A percentile compares a stretch with the other conserved stretches of the same genome.
These are phyloP conservation scores for Spinacia oleracea DNA, from an alignment of 179 eudicot species.

Conservation along the genomic window DNA sequence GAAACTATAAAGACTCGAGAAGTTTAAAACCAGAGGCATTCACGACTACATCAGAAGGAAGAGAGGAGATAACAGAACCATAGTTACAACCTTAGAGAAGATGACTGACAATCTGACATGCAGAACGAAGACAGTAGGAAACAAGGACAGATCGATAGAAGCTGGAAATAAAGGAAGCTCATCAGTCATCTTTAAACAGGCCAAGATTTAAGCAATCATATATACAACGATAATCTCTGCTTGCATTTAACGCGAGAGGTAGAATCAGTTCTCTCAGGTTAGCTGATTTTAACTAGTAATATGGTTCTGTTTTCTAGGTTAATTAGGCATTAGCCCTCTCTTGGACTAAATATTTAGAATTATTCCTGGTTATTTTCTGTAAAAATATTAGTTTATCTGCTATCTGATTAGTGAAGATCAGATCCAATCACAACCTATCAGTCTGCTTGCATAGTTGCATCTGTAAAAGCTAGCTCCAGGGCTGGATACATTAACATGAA, in stretches of 20 bases:
- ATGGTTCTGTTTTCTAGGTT: background rate
- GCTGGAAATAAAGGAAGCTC: background rate
- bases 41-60: conserved; percentile 9
- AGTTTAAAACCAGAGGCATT: conserved; percentile 5
- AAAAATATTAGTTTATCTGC: background rate
- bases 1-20: conserved; percentile 16
- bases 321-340: background rate
- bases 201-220: background rate
- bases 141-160: background rate
- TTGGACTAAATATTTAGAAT: background rate
- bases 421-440: background rate
- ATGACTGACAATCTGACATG: background rate
- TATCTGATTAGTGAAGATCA: background rate
- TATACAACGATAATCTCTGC: background rate
- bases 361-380: background rate
- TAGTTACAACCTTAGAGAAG: background rate
- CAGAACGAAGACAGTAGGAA: background rate
- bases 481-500: too few species aligned
- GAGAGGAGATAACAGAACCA: conserved; percentile 10
- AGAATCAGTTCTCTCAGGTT: background rate
- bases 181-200: background rate
- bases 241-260: background rate
- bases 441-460: conserved; percentile 4
- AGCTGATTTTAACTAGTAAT: background rate
- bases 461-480: background rate